Conservation (phyloP, 2,329 filamentous ascomycete genomes). For the Drechmeria coniospora region DNA sequence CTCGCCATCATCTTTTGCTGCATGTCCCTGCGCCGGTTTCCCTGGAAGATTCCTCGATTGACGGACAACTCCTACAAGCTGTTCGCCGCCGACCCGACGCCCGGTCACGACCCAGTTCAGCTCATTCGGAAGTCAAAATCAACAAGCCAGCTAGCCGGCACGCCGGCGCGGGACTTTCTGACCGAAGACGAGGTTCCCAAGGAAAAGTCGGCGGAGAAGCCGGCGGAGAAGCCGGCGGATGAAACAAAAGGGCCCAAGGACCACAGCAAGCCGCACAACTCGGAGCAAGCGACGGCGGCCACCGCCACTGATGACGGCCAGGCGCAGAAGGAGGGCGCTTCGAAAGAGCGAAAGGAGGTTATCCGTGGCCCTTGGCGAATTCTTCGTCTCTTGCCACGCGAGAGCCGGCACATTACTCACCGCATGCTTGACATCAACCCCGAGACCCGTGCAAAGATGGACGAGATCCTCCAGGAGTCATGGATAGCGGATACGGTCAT, state of each 20-base stretch:
- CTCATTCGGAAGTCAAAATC: slow-evolving; percentile 31
- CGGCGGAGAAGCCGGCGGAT: too few relatives aligned
- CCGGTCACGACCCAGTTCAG: slow-evolving; percentile 47
- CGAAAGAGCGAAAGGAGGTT: slow-evolving; percentile 49
- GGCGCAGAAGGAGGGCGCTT: slow-evolving; percentile 4
- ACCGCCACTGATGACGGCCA: slow-evolving; percentile 3
- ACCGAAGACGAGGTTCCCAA: slow-evolving; percentile 17
- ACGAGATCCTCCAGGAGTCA: slow-evolving; percentile 72
- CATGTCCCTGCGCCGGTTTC: slow-evolving; percentile 89
- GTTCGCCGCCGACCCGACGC: slow-evolving; percentile 73
- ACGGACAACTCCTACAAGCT: slow-evolving; percentile 92
- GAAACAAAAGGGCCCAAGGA: slow-evolving; percentile 7
- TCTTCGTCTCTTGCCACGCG: slow-evolving; percentile 70
- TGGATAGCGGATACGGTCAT: slow-evolving; percentile 82
- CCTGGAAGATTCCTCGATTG: slow-evolving; percentile 87
- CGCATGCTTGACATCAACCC: slow-evolving; percentile 87
- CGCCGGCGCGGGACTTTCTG: slow-evolving; percentile 22
- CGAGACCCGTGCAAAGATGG: slow-evolving; percentile 65
- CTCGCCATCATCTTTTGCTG: slow-evolving; percentile 97
- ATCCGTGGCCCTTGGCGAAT: slow-evolving; percentile 91
- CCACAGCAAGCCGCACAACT: slow-evolving; percentile 1
- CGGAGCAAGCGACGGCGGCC: too few relatives aligned
- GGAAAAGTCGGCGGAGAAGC: too few relatives aligned
- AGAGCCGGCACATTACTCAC: slow-evolving; percentile 78
- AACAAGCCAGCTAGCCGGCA: slow-evolving; percentile 25